phyloP scores from a whole-genome alignment of 768 basidiomycete species.

The Termitomyces heimii region DNA sequence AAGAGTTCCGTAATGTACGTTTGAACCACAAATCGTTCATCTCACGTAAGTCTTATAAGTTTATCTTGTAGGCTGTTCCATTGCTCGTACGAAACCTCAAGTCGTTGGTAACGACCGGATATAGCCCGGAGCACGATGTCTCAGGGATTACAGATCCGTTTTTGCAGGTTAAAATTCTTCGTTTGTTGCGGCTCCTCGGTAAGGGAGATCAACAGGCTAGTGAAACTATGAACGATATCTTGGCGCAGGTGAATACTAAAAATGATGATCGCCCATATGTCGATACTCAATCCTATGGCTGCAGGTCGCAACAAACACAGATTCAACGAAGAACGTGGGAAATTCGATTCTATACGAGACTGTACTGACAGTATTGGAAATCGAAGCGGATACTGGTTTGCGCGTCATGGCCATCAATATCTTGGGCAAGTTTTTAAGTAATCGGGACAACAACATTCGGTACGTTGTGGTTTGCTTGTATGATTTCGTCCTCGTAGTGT shows the following conservation, averaged over 20 bases:
- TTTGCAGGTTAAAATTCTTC: slow-evolving; percentile 88
- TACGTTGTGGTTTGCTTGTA: slow-evolving; percentile 26
- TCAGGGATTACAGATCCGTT: slow-evolving; percentile 99
- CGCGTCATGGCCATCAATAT: slow-evolving; percentile 99
- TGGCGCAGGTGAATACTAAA: slow-evolving; percentile 67
- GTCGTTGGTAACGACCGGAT: slow-evolving; percentile 90
- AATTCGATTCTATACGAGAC: slow-evolving; percentile 98
- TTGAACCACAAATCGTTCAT: not conserved
- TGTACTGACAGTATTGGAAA: slow-evolving; percentile 92
- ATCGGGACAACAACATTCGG: slow-evolving; percentile 98
- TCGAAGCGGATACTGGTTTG: slow-evolving; percentile 92
- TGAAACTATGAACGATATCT: slow-evolving; percentile 97
- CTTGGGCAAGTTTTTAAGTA: slow-evolving; percentile 94
- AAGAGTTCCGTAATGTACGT: slow-evolving; percentile 87
- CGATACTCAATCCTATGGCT: not conserved
- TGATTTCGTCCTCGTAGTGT: not conserved
- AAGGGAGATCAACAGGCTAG: slow-evolving; percentile 80
- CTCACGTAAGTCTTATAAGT: not conserved
- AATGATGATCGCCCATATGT: not conserved
- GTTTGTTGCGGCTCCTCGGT: slow-evolving; percentile 85
- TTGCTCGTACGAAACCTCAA: slow-evolving; percentile 93
- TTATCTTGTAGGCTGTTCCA: slow-evolving; percentile 66
- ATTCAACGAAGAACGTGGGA: slow-evolving; percentile 95
- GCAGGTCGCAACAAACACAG: slow-evolving; percentile 98
- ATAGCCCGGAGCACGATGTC: slow-evolving; percentile 98